Conservation (phyloP, 2,329 filamentous ascomycete species). For the Podosphaera fusca region DNA sequence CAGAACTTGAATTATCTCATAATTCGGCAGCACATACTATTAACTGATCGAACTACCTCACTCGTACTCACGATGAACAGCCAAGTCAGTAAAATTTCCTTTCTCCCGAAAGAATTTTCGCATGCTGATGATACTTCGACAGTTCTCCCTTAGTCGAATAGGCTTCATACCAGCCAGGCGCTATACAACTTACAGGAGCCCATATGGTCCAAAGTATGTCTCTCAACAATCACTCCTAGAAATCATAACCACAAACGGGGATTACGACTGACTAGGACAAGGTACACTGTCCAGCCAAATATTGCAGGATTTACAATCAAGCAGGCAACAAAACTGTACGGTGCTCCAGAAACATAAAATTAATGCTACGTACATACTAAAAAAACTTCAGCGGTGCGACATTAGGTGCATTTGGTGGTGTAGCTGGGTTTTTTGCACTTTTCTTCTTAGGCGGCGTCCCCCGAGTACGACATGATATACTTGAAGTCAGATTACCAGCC, state of each 20-base stretch:
- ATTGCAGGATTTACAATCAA: constrained; percentile 28
- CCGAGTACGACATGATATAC: constrained; percentile 33
- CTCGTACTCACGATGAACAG: background rate
- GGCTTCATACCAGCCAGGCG: background rate
- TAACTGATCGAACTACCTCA: too few relatives aligned
- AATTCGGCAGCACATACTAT: too few relatives aligned
- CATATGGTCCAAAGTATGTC: constrained; percentile 42
- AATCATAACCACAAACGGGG: background rate
- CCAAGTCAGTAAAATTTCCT: too few relatives aligned
- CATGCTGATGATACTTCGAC: too few relatives aligned
- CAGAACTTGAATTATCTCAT: too few relatives aligned
- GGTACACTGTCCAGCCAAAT: constrained; percentile 36
- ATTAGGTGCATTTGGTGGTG: constrained; percentile 30
- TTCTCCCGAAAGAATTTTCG: too few relatives aligned
- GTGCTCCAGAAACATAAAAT: background rate
- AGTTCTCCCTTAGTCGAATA: background rate
- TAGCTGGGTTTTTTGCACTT: constrained; percentile 29
- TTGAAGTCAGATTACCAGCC: constrained; percentile 23
- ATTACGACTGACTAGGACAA: constrained; percentile 14
- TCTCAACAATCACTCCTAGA: background rate
- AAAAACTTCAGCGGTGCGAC: constrained; percentile 23
- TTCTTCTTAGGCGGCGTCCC: constrained; percentile 42
- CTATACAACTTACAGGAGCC: constrained; percentile 29
- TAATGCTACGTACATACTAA: background rate
- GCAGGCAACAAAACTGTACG: constrained; percentile 26